A percentile compares a stretch with the other conserved stretches of the same genome.
phyloP scores from a whole-genome alignment of 345 rosid genomes.

The Laguncularia racemosa region DNA sequence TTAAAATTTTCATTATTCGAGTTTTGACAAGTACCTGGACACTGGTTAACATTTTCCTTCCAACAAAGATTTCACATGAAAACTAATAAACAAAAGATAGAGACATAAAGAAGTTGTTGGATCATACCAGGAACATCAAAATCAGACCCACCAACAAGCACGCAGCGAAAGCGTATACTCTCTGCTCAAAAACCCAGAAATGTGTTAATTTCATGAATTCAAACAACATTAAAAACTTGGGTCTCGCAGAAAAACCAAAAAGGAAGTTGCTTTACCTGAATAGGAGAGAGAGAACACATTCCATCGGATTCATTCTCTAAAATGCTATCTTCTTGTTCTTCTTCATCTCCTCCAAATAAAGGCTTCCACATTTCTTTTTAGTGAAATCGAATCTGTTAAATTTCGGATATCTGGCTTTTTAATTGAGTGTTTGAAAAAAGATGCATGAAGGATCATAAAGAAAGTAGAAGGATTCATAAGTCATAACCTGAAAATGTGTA shows the following conservation, averaged over 20 bases:
- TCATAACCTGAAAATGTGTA: too few species aligned
- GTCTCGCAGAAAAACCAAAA: background rate
- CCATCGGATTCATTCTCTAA: conserved; percentile 63
- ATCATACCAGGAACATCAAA: conserved; percentile 71
- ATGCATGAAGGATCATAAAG: too few species aligned
- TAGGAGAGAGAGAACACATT: conserved; percentile 56
- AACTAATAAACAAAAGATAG: background rate
- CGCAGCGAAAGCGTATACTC: conserved; percentile 66
- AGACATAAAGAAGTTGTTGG: background rate
- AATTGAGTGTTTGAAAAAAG: too few species aligned
- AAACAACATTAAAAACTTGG: background rate
- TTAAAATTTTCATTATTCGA: too few species aligned
- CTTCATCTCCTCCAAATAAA: conserved; percentile 43
- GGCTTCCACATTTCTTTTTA: conserved; percentile 44
- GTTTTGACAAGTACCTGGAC: too few species aligned
- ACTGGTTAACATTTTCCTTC: too few species aligned
- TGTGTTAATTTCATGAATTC: conserved; percentile 1
- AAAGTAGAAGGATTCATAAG: too few species aligned
- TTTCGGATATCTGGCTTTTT: background rate
- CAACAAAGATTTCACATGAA: background rate
- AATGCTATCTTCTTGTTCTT: conserved; percentile 29
- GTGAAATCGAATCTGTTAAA: background rate
- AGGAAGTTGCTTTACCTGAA: conserved; percentile 40
- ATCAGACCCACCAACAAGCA: conserved; percentile 56
- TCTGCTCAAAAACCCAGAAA: conserved; percentile 27